Percentiles rank a stretch among this genome's conserved stretches.
Conservation (phyloP, 768 basidiomycete species). For the Rhodotorula paludigena region DNA sequence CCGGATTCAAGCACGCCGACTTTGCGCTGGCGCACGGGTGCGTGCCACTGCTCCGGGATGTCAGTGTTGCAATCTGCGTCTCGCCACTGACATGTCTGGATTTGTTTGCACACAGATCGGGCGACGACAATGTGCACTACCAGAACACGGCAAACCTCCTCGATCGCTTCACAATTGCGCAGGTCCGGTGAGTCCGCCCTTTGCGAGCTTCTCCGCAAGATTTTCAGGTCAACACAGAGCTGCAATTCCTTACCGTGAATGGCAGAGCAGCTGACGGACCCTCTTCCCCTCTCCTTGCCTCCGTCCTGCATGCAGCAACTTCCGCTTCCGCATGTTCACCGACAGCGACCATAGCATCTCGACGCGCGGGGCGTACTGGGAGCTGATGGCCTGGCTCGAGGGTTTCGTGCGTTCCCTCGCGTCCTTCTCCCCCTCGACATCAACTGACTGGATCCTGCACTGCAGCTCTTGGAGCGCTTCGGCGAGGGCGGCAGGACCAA, state of each 20-base stretch:
- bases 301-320: conserved; percentile 50
- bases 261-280: too few relatives aligned
- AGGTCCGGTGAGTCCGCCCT: conserved; percentile 55
- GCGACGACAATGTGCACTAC: conserved; percentile 95
- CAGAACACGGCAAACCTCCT: conserved; percentile 83
- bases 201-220: too few relatives aligned
- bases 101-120: conserved; percentile 53
- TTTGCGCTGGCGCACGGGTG: conserved; percentile 79
- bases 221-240: too few relatives aligned
- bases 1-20: conserved; percentile 72
- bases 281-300: neutral
- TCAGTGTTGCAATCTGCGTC: neutral
- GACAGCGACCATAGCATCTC: conserved; percentile 86
- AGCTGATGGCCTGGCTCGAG: conserved; percentile 81
- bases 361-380: conserved; percentile 69
- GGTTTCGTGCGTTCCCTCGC: conserved; percentile 55
- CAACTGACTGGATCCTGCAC: neutral
- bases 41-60: neutral
- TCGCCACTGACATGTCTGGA: neutral
- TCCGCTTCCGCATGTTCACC: conserved; percentile 88
- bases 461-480: conserved; percentile 28
- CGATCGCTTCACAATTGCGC: conserved; percentile 80
- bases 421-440: too few relatives aligned
- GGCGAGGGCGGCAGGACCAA: conserved; percentile 36
- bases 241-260: too few relatives aligned